Base-by-base conservation (phyloP, 176 grass and related monocot genomes). In the Musa acuminata region DNA sequence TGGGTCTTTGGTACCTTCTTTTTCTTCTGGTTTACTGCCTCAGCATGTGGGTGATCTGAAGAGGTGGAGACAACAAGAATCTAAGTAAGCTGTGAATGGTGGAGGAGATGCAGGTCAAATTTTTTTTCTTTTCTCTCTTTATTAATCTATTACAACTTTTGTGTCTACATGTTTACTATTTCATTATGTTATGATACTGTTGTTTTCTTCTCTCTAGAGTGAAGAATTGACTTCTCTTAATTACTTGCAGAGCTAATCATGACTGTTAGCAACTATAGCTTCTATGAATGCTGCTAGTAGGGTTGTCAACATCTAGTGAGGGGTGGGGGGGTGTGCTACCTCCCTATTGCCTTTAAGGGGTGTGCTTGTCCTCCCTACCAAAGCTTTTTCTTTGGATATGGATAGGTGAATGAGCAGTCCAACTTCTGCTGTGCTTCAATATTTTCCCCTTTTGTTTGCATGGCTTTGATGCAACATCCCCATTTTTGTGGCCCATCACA, bases 51-150 rank as follows among this genome's bases (percentile, higher is more conserved):
- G 75, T 50, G 81, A 85, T 91, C 86, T 86, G 69, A 87, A 82
- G 85, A 77, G 86, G 35, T 43, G 88, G 90, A 94, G 95, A 99
- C 95, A 94, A 78, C 84, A 84, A 84, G 91, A 99, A 99, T 99
- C 95, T 99, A 89, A 63, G 43, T 81, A 79, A 80, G 88, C 84
- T 81, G 86, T 82, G 90, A 85, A 87, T 98, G 87, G 87, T 99
- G 84, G 88, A 89, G 76, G 86, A 79, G 88, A 75, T 87, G 35
- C 83, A 79, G 85, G 88, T 91, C 95, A 83, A 94, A n/a, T n/a
- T 85, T 80, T 75, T 94, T 69, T 80, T 85, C 75, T 76, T 5
- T 43, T 43, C 35, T 43, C 35, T 43, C 35, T 43, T 43, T 43
- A 43, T 43, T 43, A 43, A 6, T 43, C 24, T 79, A 76, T 85